Conservation (phyloP, 495 filamentous ascomycete genomes). For the Daldinia childiae region DNA sequence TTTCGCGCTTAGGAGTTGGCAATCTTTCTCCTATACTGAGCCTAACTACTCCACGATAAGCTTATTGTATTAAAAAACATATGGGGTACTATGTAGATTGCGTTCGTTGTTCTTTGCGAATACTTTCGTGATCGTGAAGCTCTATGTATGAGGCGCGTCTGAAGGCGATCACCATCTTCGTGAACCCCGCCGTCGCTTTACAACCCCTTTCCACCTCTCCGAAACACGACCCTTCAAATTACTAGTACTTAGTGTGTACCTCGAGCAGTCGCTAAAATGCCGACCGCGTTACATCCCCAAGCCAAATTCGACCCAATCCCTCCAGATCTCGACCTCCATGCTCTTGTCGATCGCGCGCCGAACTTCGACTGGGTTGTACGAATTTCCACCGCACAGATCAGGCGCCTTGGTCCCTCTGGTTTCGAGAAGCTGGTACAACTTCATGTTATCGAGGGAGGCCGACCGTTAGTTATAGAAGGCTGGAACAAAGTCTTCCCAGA, state of each 20-base stretch:
- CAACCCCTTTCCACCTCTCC: not conserved
- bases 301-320: conserved; percentile 85
- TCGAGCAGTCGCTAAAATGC: conserved; percentile 61
- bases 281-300: conserved; percentile 69
- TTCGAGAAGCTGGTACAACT: conserved; percentile 83
- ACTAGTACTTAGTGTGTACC: not conserved
- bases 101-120: not conserved
- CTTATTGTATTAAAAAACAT: not conserved
- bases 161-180: conserved; percentile 13
- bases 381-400: conserved; percentile 77
- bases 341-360: conserved; percentile 75
- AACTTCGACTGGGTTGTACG: conserved; percentile 85
- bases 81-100: not conserved
- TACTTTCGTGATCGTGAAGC: conserved; percentile 5
- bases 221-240: not conserved
- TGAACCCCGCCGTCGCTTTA: conserved; percentile 22
- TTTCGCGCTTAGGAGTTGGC: not conserved
- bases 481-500: conserved; percentile 73
- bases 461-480: conserved; percentile 87
- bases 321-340: conserved; percentile 78
- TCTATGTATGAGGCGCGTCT: conserved; percentile 16
- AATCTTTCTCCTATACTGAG: not conserved
- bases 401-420: conserved; percentile 71
- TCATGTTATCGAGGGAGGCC: conserved; percentile 83
- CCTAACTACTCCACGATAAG: not conserved